phyloP scores from a whole-genome alignment of 352 stramenopile genomes.

The Pythium volutum region DNA sequence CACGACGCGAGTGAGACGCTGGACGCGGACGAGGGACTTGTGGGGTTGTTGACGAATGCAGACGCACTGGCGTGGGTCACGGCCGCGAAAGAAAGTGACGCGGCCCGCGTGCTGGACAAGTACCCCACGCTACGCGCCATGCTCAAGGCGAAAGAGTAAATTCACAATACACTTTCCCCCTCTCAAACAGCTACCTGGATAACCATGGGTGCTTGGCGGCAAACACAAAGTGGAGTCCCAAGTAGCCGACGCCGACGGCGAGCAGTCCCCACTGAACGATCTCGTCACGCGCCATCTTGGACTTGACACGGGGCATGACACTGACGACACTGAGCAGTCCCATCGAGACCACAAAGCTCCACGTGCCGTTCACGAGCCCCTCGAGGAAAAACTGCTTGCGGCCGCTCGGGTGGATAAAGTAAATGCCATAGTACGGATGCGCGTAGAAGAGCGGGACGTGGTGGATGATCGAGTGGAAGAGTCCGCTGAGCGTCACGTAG shows the following conservation, averaged over 20 bases:
- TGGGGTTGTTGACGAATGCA: constrained; percentile 4
- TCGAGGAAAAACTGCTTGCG: constrained; percentile 69
- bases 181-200: constrained; percentile 13
- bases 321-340: constrained; percentile 46
- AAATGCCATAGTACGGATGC: constrained; percentile 45
- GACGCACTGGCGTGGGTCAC: constrained; percentile 17
- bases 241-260: constrained; percentile 46
- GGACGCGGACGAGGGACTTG: background rate
- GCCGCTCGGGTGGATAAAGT: constrained; percentile 59
- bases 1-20: background rate
- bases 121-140: background rate
- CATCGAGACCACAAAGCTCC: constrained; percentile 62
- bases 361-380: constrained; percentile 52
- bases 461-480: constrained; percentile 68
- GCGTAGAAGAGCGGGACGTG: constrained; percentile 46
- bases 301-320: constrained; percentile 35
- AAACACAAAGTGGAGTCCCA: constrained; percentile 49
- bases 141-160: too few species aligned
- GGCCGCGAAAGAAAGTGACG: background rate
- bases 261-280: constrained; percentile 44
- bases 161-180: background rate
- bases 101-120: background rate
- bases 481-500: constrained; percentile 57
- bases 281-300: constrained; percentile 35
- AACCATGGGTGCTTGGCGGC: constrained; percentile 60